Percentiles rank a stretch among this genome's conserved stretches.
Conservation (phyloP, 257 asterid genomes). For the Capsicum pubescens region DNA sequence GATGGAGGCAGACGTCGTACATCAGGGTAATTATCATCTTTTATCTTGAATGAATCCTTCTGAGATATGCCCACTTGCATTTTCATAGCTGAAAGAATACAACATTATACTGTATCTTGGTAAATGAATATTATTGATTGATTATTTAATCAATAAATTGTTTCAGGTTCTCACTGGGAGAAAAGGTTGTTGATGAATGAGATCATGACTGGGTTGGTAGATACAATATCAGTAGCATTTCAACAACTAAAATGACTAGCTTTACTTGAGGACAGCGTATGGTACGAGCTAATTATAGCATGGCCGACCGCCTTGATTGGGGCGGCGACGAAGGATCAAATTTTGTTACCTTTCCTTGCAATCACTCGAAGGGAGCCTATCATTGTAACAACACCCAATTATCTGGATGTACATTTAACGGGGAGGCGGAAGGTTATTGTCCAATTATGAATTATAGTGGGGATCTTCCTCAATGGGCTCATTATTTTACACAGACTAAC, state of each 20-base stretch:
- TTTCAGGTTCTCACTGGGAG: conserved; percentile 97
- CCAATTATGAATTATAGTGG: conserved; percentile 89
- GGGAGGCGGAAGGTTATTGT: conserved; percentile 98
- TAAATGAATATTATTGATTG: conserved; percentile 1
- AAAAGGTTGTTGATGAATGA: conserved; percentile 93
- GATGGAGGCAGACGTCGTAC: conserved; percentile 99
- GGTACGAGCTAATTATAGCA: conserved; percentile 93
- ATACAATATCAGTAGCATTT: conserved; percentile 92
- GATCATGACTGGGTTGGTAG: conserved; percentile 98
- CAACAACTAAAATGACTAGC: conserved; percentile 98
- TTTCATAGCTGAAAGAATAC: background rate
- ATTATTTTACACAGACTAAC: conserved; percentile 87
- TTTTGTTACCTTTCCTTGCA: conserved; percentile 84
- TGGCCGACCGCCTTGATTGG: conserved; percentile 95
- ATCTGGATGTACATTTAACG: conserved; percentile 91
- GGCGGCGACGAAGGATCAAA: conserved; percentile 88
- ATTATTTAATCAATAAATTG: conserved; percentile 29
- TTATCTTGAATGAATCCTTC: background rate
- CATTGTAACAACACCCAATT: conserved; percentile 59
- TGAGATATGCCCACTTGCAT: conserved; percentile 8
- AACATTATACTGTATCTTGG: conserved; percentile 15
- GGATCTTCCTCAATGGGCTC: conserved; percentile 96
- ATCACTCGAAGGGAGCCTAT: conserved; percentile 64
- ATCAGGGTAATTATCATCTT: conserved; percentile 59
- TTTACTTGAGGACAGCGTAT: conserved; percentile 93